These are phyloP conservation scores for Naegleria gruberi DNA, from an alignment of 208 protist species.

Conservation along the genomic window DNA sequence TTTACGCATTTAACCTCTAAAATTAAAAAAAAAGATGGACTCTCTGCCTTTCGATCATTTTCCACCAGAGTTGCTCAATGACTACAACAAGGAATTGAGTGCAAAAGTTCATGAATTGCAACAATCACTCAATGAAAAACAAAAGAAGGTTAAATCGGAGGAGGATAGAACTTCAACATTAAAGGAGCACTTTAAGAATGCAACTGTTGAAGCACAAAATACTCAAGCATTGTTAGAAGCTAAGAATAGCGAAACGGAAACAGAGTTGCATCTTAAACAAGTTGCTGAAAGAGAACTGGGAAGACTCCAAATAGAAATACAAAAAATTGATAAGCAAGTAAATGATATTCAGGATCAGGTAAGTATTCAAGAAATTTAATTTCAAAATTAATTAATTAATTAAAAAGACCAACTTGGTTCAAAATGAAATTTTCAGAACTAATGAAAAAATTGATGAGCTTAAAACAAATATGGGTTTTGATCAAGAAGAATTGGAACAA, in stretches of 20 bases:
- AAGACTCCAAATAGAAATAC: constrained; percentile 51
- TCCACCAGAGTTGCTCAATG: constrained; percentile 65
- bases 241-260: constrained; percentile 77
- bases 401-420: constrained; percentile 38
- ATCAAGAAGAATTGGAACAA: constrained; percentile 86
- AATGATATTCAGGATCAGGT: constrained; percentile 57
- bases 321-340: constrained; percentile 47
- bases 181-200: constrained; percentile 76
- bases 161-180: constrained; percentile 68
- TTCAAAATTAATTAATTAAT: too few species aligned
- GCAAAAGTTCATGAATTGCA: constrained; percentile 63
- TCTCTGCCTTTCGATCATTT: constrained; percentile 28
- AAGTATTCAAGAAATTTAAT: background rate
- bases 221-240: constrained; percentile 71
- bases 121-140: constrained; percentile 50
- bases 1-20: too few species aligned
- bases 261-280: constrained; percentile 73
- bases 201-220: constrained; percentile 68
- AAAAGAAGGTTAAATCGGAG: constrained; percentile 58
- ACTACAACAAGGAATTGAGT: constrained; percentile 67
- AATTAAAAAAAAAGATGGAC: background rate
- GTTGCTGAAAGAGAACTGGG: constrained; percentile 72
- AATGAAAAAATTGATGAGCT: constrained; percentile 79
- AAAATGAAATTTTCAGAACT: constrained; percentile 73
- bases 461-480: constrained; percentile 74